Percentiles rank a stretch among this genome's conserved stretches.
These are phyloP conservation scores for Daldinia eschscholtzii DNA, from an alignment of 2,329 filamentous ascomycete genomes.

Conservation along the genomic window DNA sequence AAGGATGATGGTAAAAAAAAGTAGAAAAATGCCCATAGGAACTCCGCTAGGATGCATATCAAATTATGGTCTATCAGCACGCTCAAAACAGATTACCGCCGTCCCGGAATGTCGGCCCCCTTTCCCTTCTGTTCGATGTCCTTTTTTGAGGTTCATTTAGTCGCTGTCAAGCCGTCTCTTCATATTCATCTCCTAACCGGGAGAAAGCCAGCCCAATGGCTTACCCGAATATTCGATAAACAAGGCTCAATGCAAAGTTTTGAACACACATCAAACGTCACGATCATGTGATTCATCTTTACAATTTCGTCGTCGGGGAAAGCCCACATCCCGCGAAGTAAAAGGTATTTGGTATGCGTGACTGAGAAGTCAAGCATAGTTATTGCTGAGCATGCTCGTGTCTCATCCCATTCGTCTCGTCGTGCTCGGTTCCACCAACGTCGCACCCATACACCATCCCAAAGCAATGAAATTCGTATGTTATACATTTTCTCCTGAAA, in stretches of 20 bases:
- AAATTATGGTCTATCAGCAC: slow-evolving; percentile 44
- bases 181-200: slow-evolving; percentile 18
- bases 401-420: slow-evolving; percentile 43
- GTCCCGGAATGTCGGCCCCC: slow-evolving; percentile 30
- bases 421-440: slow-evolving; percentile 26
- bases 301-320: slow-evolving; percentile 22
- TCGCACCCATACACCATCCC: slow-evolving; percentile 25
- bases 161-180: slow-evolving; percentile 21
- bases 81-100: slow-evolving; percentile 40
- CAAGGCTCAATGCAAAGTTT: neutral
- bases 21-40: slow-evolving; percentile 34
- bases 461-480: slow-evolving; percentile 30
- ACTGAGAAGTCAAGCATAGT: slow-evolving; percentile 26
- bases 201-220: slow-evolving; percentile 12
- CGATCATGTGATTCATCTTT: slow-evolving; percentile 24
- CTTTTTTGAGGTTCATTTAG: slow-evolving; percentile 30
- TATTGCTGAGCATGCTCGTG: slow-evolving; percentile 31
- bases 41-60: slow-evolving; percentile 43
- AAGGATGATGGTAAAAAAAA: slow-evolving; percentile 15
- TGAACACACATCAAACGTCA: neutral
- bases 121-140: slow-evolving; percentile 27
- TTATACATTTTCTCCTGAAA: slow-evolving; percentile 36
- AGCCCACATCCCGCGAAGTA: slow-evolving; percentile 8
- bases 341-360: slow-evolving; percentile 14
- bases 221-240: neutral